Evolutionary conservation across 2,329 filamentous ascomycete species (phyloP), one percentile per base, ranked within the genome.

Genomic region (Paraphaeosphaeria sporulosa): DNA sequence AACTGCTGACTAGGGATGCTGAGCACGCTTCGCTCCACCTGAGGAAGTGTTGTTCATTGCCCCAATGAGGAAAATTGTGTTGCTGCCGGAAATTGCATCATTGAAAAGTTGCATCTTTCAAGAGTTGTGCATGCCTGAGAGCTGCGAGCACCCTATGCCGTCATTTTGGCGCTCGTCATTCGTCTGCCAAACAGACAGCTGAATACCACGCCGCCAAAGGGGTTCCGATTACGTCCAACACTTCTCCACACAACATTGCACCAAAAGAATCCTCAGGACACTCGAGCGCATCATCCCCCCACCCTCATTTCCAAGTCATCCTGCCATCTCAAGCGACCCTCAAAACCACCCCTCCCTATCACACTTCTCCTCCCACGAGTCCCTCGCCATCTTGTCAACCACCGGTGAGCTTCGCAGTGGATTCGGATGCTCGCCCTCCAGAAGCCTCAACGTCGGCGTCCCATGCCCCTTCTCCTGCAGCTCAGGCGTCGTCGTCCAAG

Each of bases 371-470:
- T 52, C 49, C 49, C 49, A 52, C 34, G 49, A 52, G 2, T 52
- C 32, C 27, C 49, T 23, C 21, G 34, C 49, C 25, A 15, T n/a
- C 49, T 27, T 25, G 21, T 52, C 49, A 19, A 52, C 78, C 32
- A 65, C 58, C 9, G 65, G 66, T 21, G 57, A 60, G 49, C 64
- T 66, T 54, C 57, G 50, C n/a, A 74, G 62, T 15, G 71, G 71
- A 59, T 74, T 71, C 7, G 58, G 52, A 36, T 54, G 60, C 43
- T 30, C 27, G 52, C 54, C 15, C 62, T 63, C 43, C 43, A 62
- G 30, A 4, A 70, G 32, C 23, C 46, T 63, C 23, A 75, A 32
- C 13, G 42, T 58, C 0, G 63, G 48, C 10, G 60, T 63, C 9
- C 62, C 62, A 57, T 73, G 65, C 1, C 72, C 70, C 43, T 55